Conservation (phyloP, 1,139 yeast genomes). For the Nakaseomyces delphensis region DNA sequence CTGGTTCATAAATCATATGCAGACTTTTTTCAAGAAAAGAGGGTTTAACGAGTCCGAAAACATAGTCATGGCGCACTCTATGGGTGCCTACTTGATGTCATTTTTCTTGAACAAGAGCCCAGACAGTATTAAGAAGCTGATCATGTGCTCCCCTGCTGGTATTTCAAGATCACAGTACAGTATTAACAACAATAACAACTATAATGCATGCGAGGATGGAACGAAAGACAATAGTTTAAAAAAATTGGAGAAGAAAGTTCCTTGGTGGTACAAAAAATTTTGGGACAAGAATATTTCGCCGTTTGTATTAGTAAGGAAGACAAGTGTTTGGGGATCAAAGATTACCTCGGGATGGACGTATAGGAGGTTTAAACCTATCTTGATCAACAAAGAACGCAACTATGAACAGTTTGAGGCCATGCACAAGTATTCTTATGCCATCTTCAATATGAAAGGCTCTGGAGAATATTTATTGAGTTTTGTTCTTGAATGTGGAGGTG, state of each 20-base stretch:
- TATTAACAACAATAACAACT: constrained; percentile 18
- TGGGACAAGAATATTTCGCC: constrained; percentile 72
- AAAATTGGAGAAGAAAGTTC: constrained; percentile 33
- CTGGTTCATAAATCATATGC: constrained; percentile 55
- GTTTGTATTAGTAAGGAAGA: constrained; percentile 50
- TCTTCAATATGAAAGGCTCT: constrained; percentile 62
- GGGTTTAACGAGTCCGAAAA: constrained; percentile 36
- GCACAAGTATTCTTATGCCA: constrained; percentile 61
- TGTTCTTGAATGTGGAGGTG: constrained; percentile 65
- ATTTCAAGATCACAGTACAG: constrained; percentile 30
- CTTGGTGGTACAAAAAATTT: constrained; percentile 52
- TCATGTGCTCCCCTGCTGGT: constrained; percentile 82
- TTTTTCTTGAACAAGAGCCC: constrained; percentile 61
- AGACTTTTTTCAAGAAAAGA: constrained; percentile 57
- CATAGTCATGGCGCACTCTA: constrained; percentile 80
- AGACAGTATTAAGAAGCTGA: constrained; percentile 47
- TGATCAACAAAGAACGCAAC: constrained; percentile 28
- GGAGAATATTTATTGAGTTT: constrained; percentile 71
- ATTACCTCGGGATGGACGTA: constrained; percentile 73
- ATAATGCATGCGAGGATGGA: neutral
- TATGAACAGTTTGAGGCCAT: constrained; percentile 38
- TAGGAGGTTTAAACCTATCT: constrained; percentile 50
- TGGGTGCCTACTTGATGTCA: constrained; percentile 82
- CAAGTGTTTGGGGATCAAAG: constrained; percentile 61
- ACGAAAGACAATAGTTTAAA: constrained; percentile 23